A percentile compares a stretch with the other conserved stretches of the same genome.
Evolutionary conservation across 805 yeast genomes (phyloP).

Genomic region (Saccharomycopsis guyanensis): DNA sequence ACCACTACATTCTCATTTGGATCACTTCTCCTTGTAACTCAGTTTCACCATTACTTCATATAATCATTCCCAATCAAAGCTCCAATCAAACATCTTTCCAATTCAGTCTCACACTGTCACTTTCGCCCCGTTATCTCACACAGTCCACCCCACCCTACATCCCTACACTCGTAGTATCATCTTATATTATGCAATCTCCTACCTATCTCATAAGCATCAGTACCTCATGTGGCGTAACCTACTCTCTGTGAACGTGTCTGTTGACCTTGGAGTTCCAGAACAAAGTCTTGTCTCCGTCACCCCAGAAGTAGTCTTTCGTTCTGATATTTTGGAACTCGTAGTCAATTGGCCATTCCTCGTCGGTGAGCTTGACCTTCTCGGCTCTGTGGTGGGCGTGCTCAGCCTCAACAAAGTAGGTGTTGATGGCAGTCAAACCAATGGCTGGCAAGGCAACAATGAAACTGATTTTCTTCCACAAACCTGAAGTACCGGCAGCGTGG

Average conservation of each 20-base stretch:
- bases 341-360: conserved; percentile 89
- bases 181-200: too few species aligned
- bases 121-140: too few species aligned
- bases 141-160: too few species aligned
- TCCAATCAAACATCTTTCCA: too few species aligned
- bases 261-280: conserved; percentile 94
- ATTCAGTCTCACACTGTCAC: too few species aligned
- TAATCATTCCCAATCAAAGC: too few species aligned
- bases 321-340: conserved; percentile 90
- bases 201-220: too few species aligned
- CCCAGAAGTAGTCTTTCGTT: conserved; percentile 91
- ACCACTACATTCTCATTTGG: too few species aligned
- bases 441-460: conserved; percentile 78
- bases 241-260: conserved; percentile 59
- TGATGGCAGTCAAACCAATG: conserved; percentile 64
- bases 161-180: too few species aligned
- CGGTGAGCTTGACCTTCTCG: conserved; percentile 60
- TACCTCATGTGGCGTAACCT: too few species aligned
- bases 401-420: conserved; percentile 73
- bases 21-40: too few species aligned
- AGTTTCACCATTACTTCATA: too few species aligned
- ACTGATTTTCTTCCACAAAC: conserved; percentile 81
- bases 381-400: conserved; percentile 88
- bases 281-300: conserved; percentile 94
- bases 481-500: conserved; percentile 74